Percentiles rank a stretch among this genome's conserved stretches.
phyloP scores from a whole-genome alignment of 495 filamentous ascomycete genomes.

The Podospora appendiculata region DNA sequence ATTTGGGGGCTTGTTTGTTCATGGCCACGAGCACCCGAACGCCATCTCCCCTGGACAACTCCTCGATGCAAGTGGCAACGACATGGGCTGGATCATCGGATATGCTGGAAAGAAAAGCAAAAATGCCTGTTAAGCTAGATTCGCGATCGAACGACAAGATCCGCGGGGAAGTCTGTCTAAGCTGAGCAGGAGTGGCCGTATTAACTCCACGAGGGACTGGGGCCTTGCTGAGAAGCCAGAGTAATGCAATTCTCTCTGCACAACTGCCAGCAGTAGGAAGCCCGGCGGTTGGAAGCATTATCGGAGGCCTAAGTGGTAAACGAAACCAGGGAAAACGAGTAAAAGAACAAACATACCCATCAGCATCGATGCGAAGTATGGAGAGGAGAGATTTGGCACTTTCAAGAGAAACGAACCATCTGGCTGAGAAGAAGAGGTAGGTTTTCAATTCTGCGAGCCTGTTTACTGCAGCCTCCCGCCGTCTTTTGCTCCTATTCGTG shows the following conservation, averaged over 20 bases:
- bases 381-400: neutral
- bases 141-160: slow-evolving; percentile 28
- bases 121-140: slow-evolving; percentile 14
- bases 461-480: neutral
- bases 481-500: slow-evolving; percentile 6
- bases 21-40: slow-evolving; percentile 31
- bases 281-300: too few relatives aligned
- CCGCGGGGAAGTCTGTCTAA: neutral
- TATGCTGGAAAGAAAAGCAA: slow-evolving; percentile 32
- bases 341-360: too few relatives aligned
- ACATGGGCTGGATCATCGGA: slow-evolving; percentile 26
- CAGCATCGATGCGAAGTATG: neutral
- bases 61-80: slow-evolving; percentile 31
- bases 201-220: slow-evolving; percentile 7
- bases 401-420: neutral
- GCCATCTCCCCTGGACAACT: slow-evolving; percentile 7
- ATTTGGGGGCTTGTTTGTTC: slow-evolving; percentile 16
- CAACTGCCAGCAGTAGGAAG: neutral
- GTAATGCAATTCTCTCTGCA: slow-evolving; percentile 18
- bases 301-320: too few relatives aligned
- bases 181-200: neutral
- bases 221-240: slow-evolving; percentile 10
- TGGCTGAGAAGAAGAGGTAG: neutral
- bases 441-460: neutral
- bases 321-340: too few relatives aligned